These are phyloP conservation scores for Oldenlandia corymbosa DNA, from an alignment of 257 asterid species.

Conservation along the genomic window DNA sequence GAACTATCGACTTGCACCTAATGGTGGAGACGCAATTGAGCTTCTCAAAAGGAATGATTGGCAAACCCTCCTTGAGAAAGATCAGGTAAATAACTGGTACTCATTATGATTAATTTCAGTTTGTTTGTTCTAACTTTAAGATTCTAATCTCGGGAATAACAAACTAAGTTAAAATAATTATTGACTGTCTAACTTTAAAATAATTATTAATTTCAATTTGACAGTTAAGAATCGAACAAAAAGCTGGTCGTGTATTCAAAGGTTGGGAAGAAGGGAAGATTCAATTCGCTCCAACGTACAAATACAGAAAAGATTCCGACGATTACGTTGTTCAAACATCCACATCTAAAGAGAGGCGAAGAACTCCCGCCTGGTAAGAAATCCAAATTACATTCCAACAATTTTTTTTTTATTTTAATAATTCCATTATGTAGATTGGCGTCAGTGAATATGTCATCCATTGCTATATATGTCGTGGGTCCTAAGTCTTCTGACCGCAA, in stretches of 20 bases:
- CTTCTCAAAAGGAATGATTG: constrained; percentile 54
- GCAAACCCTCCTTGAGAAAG: constrained; percentile 63
- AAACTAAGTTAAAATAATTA: no score
- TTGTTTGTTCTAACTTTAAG: no score
- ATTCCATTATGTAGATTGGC: no score
- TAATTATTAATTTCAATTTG: no score
- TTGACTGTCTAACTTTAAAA: no score
- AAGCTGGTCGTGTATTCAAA: constrained; percentile 65
- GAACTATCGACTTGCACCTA: constrained; percentile 66
- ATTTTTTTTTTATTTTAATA: no score
- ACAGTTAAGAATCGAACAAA: constrained; percentile 71
- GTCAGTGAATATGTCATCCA: background rate
- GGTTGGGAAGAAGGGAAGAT: constrained; percentile 86
- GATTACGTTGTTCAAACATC: constrained; percentile 47
- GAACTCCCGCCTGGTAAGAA: constrained; percentile 96
- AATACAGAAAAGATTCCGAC: constrained; percentile 58
- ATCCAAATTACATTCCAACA: background rate
- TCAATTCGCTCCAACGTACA: constrained; percentile 81
- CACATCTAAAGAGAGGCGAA: constrained; percentile 42
- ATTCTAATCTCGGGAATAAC: no score
- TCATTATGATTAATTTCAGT: no score
- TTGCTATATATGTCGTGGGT: no score
- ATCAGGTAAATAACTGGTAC: constrained; percentile 62
- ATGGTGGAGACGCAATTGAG: constrained; percentile 36
- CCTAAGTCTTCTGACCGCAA: no score